Conservation (phyloP, 139 green algal species). For the Micractinium sp. region DNA sequence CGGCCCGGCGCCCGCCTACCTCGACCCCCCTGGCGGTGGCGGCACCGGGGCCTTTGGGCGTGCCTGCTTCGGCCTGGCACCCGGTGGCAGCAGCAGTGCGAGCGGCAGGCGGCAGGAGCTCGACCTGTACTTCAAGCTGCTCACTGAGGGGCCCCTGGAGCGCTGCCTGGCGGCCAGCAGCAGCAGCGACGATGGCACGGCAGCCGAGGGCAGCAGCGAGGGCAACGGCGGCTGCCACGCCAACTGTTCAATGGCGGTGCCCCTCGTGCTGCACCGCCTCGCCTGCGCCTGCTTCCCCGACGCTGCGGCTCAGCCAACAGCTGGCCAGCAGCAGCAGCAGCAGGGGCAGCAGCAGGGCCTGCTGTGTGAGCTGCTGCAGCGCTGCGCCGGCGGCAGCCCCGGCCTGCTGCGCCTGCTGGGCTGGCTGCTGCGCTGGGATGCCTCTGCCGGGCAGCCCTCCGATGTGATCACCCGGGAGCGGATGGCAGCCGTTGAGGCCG, state of each 20-base stretch:
- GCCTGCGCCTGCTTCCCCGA: slow-evolving; percentile 22
- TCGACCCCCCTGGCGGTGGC: not conserved
- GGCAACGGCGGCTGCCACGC: not conserved
- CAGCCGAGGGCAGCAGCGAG: not conserved
- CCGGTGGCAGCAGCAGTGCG: not conserved
- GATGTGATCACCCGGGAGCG: slow-evolving; percentile 7
- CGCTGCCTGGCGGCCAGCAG: slow-evolving; percentile 2
- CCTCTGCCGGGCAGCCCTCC: not conserved
- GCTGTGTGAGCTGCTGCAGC: slow-evolving; percentile 22
- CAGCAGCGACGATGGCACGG: not conserved
- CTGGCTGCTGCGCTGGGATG: slow-evolving; percentile 39
- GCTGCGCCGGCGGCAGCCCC: not conserved
- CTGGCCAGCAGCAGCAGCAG: not conserved
- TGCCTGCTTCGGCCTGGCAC: not conserved
- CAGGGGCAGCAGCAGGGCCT: not conserved
- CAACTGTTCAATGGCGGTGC: not conserved
- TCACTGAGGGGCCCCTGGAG: slow-evolving; percentile 18
- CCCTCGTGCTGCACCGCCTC: slow-evolving; percentile 41
- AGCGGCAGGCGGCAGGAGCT: not conserved
- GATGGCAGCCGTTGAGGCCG: not conserved
- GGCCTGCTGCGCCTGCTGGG: slow-evolving; percentile 12
- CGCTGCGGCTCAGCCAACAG: not conserved
- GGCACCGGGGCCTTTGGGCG: not conserved
- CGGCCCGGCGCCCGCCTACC: slow-evolving; percentile 19
- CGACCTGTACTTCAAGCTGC: slow-evolving; percentile 20